Conservation (phyloP, 768 basidiomycete genomes). For the Mycena vitilis region DNA sequence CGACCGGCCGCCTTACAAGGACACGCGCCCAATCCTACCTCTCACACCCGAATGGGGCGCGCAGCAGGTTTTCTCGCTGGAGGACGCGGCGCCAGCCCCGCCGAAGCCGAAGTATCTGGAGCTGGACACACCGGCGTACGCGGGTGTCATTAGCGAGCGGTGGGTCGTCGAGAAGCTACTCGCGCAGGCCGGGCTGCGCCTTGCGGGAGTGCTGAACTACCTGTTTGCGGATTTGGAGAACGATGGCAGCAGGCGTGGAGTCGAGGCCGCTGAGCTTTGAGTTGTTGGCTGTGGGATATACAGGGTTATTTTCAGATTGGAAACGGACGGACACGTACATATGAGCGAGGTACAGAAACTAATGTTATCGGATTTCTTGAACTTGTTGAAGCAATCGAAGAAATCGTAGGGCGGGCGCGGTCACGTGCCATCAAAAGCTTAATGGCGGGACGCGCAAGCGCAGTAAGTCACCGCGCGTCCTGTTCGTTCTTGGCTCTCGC, state of each 20-base stretch:
- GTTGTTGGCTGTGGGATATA: too few species aligned
- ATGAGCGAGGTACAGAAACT: too few species aligned
- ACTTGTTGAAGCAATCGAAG: too few species aligned
- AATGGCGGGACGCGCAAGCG: too few species aligned
- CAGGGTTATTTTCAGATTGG: too few species aligned
- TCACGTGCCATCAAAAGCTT: too few species aligned
- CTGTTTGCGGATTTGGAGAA: constrained; percentile 61
- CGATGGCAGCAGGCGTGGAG: constrained; percentile 2
- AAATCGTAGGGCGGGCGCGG: too few species aligned
- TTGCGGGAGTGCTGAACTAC: constrained; percentile 86
- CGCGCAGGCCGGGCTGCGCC: constrained; percentile 84
- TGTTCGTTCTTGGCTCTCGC: too few species aligned
- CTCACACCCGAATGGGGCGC: not conserved
- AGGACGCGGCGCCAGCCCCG: constrained; percentile 18
- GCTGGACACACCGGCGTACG: constrained; percentile 85
- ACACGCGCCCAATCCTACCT: constrained; percentile 23
- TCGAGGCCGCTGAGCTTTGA: not conserved
- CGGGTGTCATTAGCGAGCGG: constrained; percentile 71
- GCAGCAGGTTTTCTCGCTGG: not conserved
- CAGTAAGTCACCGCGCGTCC: too few species aligned
- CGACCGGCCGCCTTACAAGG: constrained; percentile 59
- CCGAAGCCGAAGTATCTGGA: constrained; percentile 58
- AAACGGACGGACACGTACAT: too few species aligned
- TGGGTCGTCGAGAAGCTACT: constrained; percentile 86
- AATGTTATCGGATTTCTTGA: too few species aligned